Evolutionary conservation across 169 alveolate species (phyloP), one percentile per base, ranked within the genome.

Genomic region (Plasmodium berghei): DNA sequence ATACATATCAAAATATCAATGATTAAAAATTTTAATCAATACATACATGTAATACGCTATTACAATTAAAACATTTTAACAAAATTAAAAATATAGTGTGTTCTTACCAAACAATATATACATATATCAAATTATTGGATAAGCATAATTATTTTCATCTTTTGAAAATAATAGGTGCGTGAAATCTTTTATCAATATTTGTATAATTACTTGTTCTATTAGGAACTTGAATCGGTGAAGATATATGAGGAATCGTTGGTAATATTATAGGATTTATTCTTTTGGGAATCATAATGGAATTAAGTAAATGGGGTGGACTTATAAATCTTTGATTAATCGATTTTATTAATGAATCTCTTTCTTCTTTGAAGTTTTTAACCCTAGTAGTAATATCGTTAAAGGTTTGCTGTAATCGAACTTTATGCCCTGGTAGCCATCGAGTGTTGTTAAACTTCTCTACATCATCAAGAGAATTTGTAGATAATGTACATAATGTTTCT

Each of bases 401-500:
- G 80, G 93, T 88, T 59, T 77, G 85, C 63, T 90, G 89, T 45
- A 94, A 87, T 55, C 94, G 87, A 28, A 96, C 95, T 89, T 95
- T 95, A 93, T 96, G 98, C 1, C 98, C 98, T 0, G 98, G 98
- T 46, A 95, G 94, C 97, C 97, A 95, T 70, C 94, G 90, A 28
- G 96, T 95, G 46, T 93, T 93, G 56, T 93, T 94, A 92, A 92
- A 96, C 45, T 90, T 80, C 90, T 96, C 98, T 45, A 96, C 95
- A 69, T 95, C 97, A 52, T 93, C 97, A 74, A 96, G 89, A 5
- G 97, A 73, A 69, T 93, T 97, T 45, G 95, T 87, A 34, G 96
- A 95, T 62, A 96, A 89, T 40, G 97, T 94, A 18, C 94, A 88
- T 64, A 96, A 87, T 28, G 98, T 95, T 77, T 96, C 98, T 40